These are phyloP conservation scores for Monilinia vaccinii-corymbosi DNA, from an alignment of 2,329 filamentous ascomycete species.

Conservation along the genomic window DNA sequence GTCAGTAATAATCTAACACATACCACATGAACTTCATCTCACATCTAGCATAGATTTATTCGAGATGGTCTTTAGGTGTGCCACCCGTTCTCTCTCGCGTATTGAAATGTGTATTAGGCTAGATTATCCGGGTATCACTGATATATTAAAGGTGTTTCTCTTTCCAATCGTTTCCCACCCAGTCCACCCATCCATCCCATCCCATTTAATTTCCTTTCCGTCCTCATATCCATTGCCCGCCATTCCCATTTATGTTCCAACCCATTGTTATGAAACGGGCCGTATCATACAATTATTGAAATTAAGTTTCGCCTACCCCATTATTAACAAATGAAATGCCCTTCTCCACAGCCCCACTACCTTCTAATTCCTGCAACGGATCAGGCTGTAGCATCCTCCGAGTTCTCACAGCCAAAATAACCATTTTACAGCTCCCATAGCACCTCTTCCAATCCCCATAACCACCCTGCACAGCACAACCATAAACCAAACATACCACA, in stretches of 20 bases:
- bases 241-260: background rate
- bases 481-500: constrained; percentile 92
- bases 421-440: constrained; percentile 61
- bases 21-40: background rate
- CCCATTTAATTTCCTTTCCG: background rate
- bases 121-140: constrained; percentile 9
- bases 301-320: background rate
- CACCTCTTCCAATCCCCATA: constrained; percentile 51
- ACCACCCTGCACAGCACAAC: constrained; percentile 67
- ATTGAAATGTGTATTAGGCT: background rate
- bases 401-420: constrained; percentile 45
- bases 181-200: background rate
- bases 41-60: background rate
- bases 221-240: background rate
- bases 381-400: background rate
- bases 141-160: constrained; percentile 2
- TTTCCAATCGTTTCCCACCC: background rate
- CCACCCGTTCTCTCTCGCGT: background rate
- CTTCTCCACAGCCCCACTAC: background rate
- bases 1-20: background rate
- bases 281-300: background rate
- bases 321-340: background rate
- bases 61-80: background rate
- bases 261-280: background rate
- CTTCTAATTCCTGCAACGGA: background rate